A percentile compares a stretch with the other conserved stretches of the same genome.
Evolutionary conservation across 1,284 basidiomycete genomes (phyloP).

Genomic region (Stygiomarasmius scandens): DNA sequence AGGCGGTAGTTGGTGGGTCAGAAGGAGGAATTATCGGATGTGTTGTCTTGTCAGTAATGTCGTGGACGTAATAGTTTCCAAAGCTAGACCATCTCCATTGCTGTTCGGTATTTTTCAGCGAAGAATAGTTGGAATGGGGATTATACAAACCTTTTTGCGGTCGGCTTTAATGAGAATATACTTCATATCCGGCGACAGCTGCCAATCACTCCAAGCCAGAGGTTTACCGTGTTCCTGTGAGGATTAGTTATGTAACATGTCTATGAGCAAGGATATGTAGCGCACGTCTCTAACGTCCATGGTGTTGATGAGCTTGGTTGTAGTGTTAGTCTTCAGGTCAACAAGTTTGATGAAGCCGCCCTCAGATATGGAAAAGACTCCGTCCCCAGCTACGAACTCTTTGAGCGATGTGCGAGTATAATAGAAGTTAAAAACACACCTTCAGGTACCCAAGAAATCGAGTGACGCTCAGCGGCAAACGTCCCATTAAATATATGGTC

Average conservation of each 20-base stretch:
- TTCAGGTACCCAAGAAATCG: constrained; percentile 84
- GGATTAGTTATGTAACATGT: constrained; percentile 3
- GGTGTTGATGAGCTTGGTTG: constrained; percentile 60
- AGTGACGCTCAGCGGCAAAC: constrained; percentile 52
- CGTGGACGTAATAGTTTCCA: constrained; percentile 87
- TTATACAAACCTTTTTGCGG: constrained; percentile 59
- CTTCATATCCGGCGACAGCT: constrained; percentile 85
- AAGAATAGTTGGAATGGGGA: background rate
- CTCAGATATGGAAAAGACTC: constrained; percentile 75
- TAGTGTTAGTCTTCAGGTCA: constrained; percentile 76
- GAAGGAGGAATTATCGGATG: constrained; percentile 69
- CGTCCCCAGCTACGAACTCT: constrained; percentile 75
- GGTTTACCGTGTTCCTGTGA: constrained; percentile 57
- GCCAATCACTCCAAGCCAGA: constrained; percentile 67
- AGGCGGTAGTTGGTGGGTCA: constrained; percentile 70
- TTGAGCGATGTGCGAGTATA: background rate
- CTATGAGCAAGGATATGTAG: background rate
- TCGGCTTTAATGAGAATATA: constrained; percentile 82
- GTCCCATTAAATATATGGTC: constrained; percentile 92
- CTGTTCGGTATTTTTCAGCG: constrained; percentile 35
- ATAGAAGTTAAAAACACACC: constrained; percentile 47
- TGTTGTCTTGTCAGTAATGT: constrained; percentile 62
- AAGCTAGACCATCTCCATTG: constrained; percentile 93
- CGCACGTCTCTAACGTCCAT: constrained; percentile 64
- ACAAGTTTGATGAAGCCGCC: constrained; percentile 73